Base-by-base conservation (phyloP, 495 filamentous ascomycete species). In the Trichoderma gamsii region DNA sequence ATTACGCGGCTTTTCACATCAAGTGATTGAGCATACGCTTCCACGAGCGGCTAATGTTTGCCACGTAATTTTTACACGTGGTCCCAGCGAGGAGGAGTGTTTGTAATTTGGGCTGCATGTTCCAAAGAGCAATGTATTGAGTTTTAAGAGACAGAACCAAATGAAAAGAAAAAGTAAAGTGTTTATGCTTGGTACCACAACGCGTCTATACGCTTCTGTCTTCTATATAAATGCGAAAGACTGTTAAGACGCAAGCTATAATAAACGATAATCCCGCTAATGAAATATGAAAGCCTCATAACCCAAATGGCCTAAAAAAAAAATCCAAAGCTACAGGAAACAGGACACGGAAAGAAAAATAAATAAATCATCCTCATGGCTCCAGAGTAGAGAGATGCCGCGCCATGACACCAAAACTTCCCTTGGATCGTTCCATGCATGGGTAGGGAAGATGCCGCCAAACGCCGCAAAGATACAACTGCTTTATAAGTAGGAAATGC, bases 311-410 rank as follows among this genome's bases (percentile, higher is more conserved):
- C 21, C 18, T 11, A 1, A 29, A 29, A 29, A 29, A 65, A 21
- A 21, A 41, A 65, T 6, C 23, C 61, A 44, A 44, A 43, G 29
- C 2, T 13, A 61, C 56, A 27, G 27, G 12, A 61, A 15, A 13
- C 23, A 29, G 56, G 11, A 61, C 29, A 27, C 9, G 11, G 21
- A 25, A 25, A 25, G 11, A 3, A 61, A 61, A 27, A n/a, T n/a
- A n/a, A 32, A 2, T 56, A n/a, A 4, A 56, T 11, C 16, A 23
- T 25, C 16, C 8, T 23, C 56, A 15, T 61, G 27, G 56, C 29
- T 21, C 56, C 16, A 61, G 56, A 61, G 56, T 61, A 61, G 56
- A 61, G 56, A 61, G 25, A 61, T 61, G 56, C 56, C 56, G 29
- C 56, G 56, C 56, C 56, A 16, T 61, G 56, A 61, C 56, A 61